Conservation (phyloP, 805 yeast species). For the Sugiyamaella smithiae region DNA sequence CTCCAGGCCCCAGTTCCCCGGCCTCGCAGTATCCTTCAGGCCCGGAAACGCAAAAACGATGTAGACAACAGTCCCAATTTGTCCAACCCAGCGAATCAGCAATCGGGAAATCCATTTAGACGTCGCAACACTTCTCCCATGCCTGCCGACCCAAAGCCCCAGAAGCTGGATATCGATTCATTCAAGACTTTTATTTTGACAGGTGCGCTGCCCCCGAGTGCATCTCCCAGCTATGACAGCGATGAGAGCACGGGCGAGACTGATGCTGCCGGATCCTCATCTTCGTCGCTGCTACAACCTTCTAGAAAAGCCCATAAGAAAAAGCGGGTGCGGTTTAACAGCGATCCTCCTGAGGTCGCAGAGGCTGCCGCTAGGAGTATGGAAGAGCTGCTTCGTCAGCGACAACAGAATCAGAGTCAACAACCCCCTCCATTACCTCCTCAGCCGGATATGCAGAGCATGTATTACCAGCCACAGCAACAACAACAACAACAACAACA, state of each 20-base stretch:
- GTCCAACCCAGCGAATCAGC: not conserved
- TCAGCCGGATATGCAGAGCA: slow-evolving; percentile 2
- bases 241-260: slow-evolving; percentile 12
- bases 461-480: slow-evolving; percentile 4
- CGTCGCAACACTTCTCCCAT: slow-evolving; percentile 3
- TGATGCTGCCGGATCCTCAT: slow-evolving; percentile 1
- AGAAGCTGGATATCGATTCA: slow-evolving; percentile 72
- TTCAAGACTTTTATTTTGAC: slow-evolving; percentile 82
- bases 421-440: not conserved
- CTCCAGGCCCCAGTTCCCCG: slow-evolving; percentile 64
- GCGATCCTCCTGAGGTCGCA: slow-evolving; percentile 38
- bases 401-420: slow-evolving; percentile 12
- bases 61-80: slow-evolving; percentile 7
- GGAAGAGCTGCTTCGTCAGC: slow-evolving; percentile 37
- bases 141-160: slow-evolving; percentile 9
- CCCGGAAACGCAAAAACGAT: slow-evolving; percentile 35
- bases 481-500: slow-evolving; percentile 11
- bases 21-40: slow-evolving; percentile 74
- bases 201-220: slow-evolving; percentile 59
- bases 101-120: slow-evolving; percentile 29
- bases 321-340: slow-evolving; percentile 37
- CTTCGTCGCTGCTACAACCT: too few species aligned
- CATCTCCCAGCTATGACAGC: slow-evolving; percentile 5
- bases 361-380: slow-evolving; percentile 40
- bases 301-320: slow-evolving; percentile 22